Percentiles rank a stretch among this genome's conserved stretches.
Conservation (phyloP, 2,329 filamentous ascomycete species). For the Aspergillus unguis region DNA sequence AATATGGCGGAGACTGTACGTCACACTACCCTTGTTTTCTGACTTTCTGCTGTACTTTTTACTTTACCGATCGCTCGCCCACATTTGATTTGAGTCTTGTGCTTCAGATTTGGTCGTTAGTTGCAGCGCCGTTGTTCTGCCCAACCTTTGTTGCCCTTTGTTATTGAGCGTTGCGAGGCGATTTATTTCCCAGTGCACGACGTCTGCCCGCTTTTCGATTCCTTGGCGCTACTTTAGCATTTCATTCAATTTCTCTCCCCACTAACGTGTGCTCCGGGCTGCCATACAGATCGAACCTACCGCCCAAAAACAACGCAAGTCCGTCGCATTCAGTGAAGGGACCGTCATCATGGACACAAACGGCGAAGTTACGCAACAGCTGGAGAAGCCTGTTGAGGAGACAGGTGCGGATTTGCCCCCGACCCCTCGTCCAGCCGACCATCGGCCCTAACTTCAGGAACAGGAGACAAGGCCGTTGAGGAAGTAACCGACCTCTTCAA, state of each 20-base stretch:
- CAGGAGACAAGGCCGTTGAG: conserved; percentile 57
- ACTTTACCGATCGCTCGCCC: conserved; percentile 36
- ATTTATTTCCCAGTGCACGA: no score
- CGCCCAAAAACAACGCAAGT: conserved; percentile 78
- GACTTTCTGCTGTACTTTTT: conserved; percentile 15
- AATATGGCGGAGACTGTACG: conserved; percentile 46
- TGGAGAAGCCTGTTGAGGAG: conserved; percentile 63
- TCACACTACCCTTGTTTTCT: conserved; percentile 32
- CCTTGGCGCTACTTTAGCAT: conserved; percentile 4
- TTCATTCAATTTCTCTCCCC: conserved; percentile 6
- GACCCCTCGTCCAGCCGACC: not conserved
- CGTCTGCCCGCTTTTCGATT: conserved; percentile 3
- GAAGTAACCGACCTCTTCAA: conserved; percentile 67
- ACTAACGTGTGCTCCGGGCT: conserved; percentile 29
- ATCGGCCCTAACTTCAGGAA: conserved; percentile 17
- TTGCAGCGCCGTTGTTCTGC: conserved; percentile 3
- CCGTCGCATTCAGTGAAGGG: conserved; percentile 87
- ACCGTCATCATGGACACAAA: conserved; percentile 84
- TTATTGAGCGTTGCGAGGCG: no score
- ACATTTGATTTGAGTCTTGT: conserved; percentile 33
- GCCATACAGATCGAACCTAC: conserved; percentile 40
- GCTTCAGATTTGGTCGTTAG: conserved; percentile 22
- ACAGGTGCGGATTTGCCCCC: conserved; percentile 24
- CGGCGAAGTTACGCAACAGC: conserved; percentile 73
- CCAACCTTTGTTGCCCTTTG: conserved; percentile 12